phyloP scores from a whole-genome alignment of 768 basidiomycete species.

The Amanita rimosa region DNA sequence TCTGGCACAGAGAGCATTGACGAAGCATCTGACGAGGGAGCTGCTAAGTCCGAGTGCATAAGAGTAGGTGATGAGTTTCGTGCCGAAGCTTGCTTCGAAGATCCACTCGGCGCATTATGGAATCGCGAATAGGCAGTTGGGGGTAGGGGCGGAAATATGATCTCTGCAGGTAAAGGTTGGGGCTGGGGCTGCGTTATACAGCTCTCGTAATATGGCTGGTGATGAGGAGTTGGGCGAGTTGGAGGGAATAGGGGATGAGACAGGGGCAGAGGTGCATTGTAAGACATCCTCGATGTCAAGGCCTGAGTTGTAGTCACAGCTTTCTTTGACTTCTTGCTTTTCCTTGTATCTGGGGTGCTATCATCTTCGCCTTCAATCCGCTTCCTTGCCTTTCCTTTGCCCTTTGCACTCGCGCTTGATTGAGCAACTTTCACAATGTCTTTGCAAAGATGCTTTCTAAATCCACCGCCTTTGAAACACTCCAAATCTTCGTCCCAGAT shows the following conservation, averaged over 20 bases:
- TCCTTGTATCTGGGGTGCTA: constrained; percentile 25
- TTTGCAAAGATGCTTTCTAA: constrained; percentile 51
- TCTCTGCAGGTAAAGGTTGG: constrained; percentile 38
- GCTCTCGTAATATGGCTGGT: constrained; percentile 65
- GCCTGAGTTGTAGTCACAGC: constrained; percentile 16
- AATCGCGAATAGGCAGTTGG: constrained; percentile 19
- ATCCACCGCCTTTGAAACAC: constrained; percentile 80
- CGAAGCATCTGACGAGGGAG: constrained; percentile 22
- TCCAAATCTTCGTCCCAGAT: constrained; percentile 74
- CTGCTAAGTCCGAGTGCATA: constrained; percentile 9
- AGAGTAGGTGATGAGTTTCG: constrained; percentile 4
- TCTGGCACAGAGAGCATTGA: constrained; percentile 43
- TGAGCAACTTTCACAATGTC: constrained; percentile 29
- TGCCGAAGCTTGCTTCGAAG: constrained; percentile 6
- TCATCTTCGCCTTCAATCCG: constrained; percentile 24
- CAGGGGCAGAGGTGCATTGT: constrained; percentile 15
- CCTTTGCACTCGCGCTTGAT: constrained; percentile 14
- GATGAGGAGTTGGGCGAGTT: constrained; percentile 45
- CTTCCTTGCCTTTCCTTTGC: constrained; percentile 24
- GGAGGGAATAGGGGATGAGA: constrained; percentile 38
- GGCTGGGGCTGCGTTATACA: constrained; percentile 35
- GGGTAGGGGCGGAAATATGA: constrained; percentile 68
- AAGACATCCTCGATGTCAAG: constrained; percentile 13
- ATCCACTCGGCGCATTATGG: constrained; percentile 18
- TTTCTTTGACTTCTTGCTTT: constrained; percentile 36